phyloP scores from a whole-genome alignment of 768 basidiomycete species.

The Leucogyrophana mollusca region DNA sequence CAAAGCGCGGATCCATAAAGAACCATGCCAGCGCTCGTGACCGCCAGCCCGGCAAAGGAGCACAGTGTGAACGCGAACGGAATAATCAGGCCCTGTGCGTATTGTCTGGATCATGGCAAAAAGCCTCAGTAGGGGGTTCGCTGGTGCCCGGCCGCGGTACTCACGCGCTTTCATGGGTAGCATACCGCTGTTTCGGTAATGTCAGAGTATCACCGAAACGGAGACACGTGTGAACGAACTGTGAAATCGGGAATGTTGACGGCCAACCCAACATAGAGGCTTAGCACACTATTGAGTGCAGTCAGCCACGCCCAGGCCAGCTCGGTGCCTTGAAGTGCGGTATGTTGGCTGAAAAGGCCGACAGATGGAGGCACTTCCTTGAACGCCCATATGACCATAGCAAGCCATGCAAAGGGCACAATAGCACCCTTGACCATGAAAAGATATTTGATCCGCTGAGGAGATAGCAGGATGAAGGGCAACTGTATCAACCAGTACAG shows the following conservation, averaged over 20 bases:
- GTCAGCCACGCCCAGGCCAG: slow-evolving; percentile 79
- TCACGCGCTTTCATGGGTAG: slow-evolving; percentile 60
- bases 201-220: background rate
- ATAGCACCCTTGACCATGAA: slow-evolving; percentile 69
- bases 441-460: slow-evolving; percentile 73
- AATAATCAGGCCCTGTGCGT: slow-evolving; percentile 72
- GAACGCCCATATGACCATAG: slow-evolving; percentile 80
- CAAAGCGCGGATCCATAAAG: slow-evolving; percentile 66
- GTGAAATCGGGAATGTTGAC: slow-evolving; percentile 90
- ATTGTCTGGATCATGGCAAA: too few species aligned
- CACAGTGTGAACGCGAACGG: slow-evolving; percentile 74
- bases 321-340: slow-evolving; percentile 49
- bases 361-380: slow-evolving; percentile 61
- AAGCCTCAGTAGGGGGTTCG: too few species aligned
- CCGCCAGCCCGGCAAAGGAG: slow-evolving; percentile 78
- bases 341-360: slow-evolving; percentile 55
- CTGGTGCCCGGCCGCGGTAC: too few species aligned
- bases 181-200: slow-evolving; percentile 55
- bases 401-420: slow-evolving; percentile 64
- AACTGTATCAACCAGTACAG: slow-evolving; percentile 78
- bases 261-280: slow-evolving; percentile 68
- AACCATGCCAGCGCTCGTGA: slow-evolving; percentile 70
- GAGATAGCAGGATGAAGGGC: slow-evolving; percentile 73
- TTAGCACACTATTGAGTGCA: slow-evolving; percentile 74
- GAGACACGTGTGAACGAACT: slow-evolving; percentile 20